Evolutionary conservation across 2,329 filamentous ascomycete species (phyloP), one percentile per base, ranked within the genome.

Genomic region (Alternaria sp.): DNA sequence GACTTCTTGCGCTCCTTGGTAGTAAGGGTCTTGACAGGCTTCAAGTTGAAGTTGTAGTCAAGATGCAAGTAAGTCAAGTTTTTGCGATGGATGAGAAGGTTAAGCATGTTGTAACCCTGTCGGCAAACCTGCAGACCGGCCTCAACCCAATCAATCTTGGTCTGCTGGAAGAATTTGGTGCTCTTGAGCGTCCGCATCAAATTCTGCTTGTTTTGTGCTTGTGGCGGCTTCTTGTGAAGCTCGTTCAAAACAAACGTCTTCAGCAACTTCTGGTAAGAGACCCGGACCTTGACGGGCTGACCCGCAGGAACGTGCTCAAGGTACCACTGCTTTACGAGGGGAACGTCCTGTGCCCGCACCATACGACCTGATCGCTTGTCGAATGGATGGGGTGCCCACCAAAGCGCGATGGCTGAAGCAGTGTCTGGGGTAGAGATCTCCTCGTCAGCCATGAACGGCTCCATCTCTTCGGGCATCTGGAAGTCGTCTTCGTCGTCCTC

Each of bases 1-100:
- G 95, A 98, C 87, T 99, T 99, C 86, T 99, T 99, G 73, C 96
- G 91, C 85, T 99, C 96, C 81, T 99, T 99, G 30, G 96, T 99
- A 0, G 96, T 99, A 71, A 99, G 82, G 0, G 96, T 99, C 86
- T 99, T 99, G 79, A 99, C 96, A 4, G 96, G 96, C 85, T 99
- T 99, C 80, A 99, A 78, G 81, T 99, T 99, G 86, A 99, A 99
- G 82, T 99, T 99, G 85, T 98, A 99, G 78, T 99, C 96, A 59
- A 99, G 89, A 85, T 99, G 96, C 59, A 99, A 87, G 77, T 99
- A 99, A 0, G 96, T 99, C 72, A 99, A 83, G 80, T 99, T 99
- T 86, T 99, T 99, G 74, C 96, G 91, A 78, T 99, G 96, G 70
- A 99, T 99, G 70, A 99, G 85, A 57, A 99, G 85, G 75, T 99